A percentile compares a stretch with the other conserved stretches of the same genome.
Conservation (phyloP, 1,284 basidiomycete genomes). For the Kalmanozyma brasiliensis region DNA sequence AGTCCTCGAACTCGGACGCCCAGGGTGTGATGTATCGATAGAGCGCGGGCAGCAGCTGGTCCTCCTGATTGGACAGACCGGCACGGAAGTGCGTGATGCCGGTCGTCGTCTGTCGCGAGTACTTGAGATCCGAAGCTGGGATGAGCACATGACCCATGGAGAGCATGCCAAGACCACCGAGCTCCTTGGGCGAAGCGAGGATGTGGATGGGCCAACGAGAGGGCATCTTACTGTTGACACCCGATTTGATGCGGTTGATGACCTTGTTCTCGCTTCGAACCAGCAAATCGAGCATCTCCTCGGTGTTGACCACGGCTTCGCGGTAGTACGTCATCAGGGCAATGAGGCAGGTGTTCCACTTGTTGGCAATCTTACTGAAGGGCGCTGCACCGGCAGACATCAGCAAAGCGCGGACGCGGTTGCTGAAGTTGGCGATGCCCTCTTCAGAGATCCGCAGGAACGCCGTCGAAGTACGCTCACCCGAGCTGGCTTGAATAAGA, state of each 20-base stretch:
- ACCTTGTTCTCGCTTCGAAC: conserved; percentile 68
- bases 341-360: conserved; percentile 89
- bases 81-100: conserved; percentile 91
- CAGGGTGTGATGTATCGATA: conserved; percentile 98
- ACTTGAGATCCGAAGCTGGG: conserved; percentile 93
- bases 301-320: conserved; percentile 97
- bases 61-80: conserved; percentile 84
- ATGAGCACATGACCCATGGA: conserved; percentile 99
- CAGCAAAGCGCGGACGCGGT: conserved; percentile 85
- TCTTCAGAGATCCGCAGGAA: conserved; percentile 97
- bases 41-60: conserved; percentile 80
- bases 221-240: conserved; percentile 98
- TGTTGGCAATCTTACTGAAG: conserved; percentile 99
- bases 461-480: conserved; percentile 96
- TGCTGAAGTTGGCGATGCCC: conserved; percentile 73
- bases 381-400: conserved; percentile 99
- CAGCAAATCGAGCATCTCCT: conserved; percentile 75
- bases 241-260: conserved; percentile 99
- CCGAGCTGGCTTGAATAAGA: conserved; percentile 89
- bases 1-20: conserved; percentile 98
- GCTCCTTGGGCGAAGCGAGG: conserved; percentile 70
- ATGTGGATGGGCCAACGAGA: conserved; percentile 87
- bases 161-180: conserved; percentile 96
- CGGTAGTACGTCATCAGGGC: conserved; percentile 91
- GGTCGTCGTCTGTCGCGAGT: conserved; percentile 98